Conservation (phyloP, 805 yeast genomes). For the Saccharomycopsis guyanensis region DNA sequence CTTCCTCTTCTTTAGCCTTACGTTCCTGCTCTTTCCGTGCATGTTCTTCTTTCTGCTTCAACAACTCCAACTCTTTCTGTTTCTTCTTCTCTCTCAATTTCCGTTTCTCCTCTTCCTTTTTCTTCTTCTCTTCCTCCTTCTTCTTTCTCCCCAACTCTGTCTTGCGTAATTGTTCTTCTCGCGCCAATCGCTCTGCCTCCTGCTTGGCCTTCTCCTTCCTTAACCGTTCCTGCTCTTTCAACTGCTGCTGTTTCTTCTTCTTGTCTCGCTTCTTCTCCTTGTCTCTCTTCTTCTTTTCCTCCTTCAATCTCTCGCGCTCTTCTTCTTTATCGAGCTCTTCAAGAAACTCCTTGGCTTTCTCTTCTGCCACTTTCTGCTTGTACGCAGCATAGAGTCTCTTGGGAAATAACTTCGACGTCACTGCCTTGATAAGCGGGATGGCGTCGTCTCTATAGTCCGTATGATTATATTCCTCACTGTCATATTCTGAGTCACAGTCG, state of each 20-base stretch:
- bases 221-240: constrained; percentile 18
- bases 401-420: constrained; percentile 21
- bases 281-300: constrained; percentile 19
- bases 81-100: constrained; percentile 10
- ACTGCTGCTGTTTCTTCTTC: constrained; percentile 17
- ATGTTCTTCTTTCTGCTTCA: constrained; percentile 3
- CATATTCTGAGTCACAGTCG: constrained; percentile 32
- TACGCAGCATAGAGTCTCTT: constrained; percentile 13
- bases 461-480: constrained; percentile 36
- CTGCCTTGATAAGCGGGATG: background rate
- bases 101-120: constrained; percentile 16
- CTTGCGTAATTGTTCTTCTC: constrained; percentile 17
- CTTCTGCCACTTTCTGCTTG: constrained; percentile 19
- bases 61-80: constrained; percentile 9
- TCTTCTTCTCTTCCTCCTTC: constrained; percentile 19
- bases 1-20: constrained; percentile 4
- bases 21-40: constrained; percentile 6
- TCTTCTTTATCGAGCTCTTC: constrained; percentile 18
- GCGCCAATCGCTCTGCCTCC: constrained; percentile 14
- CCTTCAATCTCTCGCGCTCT: constrained; percentile 16
- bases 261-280: constrained; percentile 19
- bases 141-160: constrained; percentile 15
- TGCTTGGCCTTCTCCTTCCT: constrained; percentile 17
- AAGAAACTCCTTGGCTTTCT: constrained; percentile 18
- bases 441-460: constrained; percentile 31